A percentile compares a stretch with the other conserved stretches of the same genome.
These are phyloP conservation scores for Teunomyces atbi DNA, from an alignment of 805 yeast species.

Conservation along the genomic window DNA sequence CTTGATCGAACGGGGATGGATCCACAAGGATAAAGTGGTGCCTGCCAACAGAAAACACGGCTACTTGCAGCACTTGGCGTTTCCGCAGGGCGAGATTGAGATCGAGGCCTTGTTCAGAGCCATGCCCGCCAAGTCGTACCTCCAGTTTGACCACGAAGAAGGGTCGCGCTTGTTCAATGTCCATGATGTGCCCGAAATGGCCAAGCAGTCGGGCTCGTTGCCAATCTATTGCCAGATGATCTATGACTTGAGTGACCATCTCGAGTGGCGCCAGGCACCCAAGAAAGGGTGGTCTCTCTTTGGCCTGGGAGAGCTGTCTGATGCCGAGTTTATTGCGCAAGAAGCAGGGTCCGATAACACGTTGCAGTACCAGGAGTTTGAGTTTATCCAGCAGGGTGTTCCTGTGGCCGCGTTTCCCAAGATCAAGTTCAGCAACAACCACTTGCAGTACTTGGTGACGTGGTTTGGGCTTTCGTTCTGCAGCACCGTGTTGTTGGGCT, in stretches of 20 bases:
- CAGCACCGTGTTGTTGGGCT: conserved; percentile 62
- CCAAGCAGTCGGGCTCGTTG: conserved; percentile 58
- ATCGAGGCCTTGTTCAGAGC: conserved; percentile 72
- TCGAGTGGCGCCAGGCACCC: conserved; percentile 38
- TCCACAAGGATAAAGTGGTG: conserved; percentile 62
- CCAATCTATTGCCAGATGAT: conserved; percentile 78
- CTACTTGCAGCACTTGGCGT: conserved; percentile 62
- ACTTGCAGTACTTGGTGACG: conserved; percentile 85
- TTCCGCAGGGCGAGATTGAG: conserved; percentile 71
- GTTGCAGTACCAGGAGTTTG: conserved; percentile 41
- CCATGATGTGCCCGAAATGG: conserved; percentile 82
- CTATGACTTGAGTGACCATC: conserved; percentile 63
- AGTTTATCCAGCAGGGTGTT: conserved; percentile 77
- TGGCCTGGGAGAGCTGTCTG: conserved; percentile 6
- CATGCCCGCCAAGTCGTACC: conserved; percentile 60
- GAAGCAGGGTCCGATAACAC: conserved; percentile 28
- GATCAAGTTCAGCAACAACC: conserved; percentile 82
- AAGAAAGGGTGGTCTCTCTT: conserved; percentile 12
- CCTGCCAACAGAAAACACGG: conserved; percentile 49
- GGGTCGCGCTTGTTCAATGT: conserved; percentile 72
- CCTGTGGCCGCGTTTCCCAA: conserved; percentile 86
- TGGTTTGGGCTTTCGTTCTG: conserved; percentile 89
- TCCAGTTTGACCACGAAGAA: conserved; percentile 67
- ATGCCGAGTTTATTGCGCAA: conserved; percentile 19
- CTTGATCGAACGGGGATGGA: conserved; percentile 90